These are phyloP conservation scores for Phytophthora sojae DNA, from an alignment of 352 stramenopile genomes.

Conservation along the genomic window DNA sequence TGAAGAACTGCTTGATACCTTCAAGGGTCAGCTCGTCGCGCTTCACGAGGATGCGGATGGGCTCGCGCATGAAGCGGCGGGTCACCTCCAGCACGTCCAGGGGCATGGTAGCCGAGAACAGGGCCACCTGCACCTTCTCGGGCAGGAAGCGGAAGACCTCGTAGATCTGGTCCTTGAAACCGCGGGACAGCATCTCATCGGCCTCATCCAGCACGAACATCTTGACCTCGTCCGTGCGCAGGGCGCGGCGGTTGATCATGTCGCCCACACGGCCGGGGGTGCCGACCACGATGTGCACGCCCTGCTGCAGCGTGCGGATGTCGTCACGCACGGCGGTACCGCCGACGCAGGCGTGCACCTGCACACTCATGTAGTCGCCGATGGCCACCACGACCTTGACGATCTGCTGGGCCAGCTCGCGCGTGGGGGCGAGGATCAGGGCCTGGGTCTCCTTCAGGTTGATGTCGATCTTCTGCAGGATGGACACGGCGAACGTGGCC, in stretches of 20 bases:
- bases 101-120: conserved; percentile 99
- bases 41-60: conserved; percentile 99
- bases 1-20: conserved; percentile 99
- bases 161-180: conserved; percentile 99
- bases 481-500: conserved; percentile 98
- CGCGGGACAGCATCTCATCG: conserved; percentile 99
- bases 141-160: conserved; percentile 99
- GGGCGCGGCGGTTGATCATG: conserved; percentile 98
- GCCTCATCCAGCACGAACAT: conserved; percentile 99
- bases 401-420: conserved; percentile 99
- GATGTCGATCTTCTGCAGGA: conserved; percentile 98
- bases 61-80: conserved; percentile 98
- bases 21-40: conserved; percentile 99
- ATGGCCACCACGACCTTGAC: conserved; percentile 97
- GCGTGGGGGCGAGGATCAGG: conserved; percentile 98
- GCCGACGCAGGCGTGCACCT: conserved; percentile 98
- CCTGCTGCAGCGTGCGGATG: conserved; percentile 97
- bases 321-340: conserved; percentile 98
- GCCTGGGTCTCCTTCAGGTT: conserved; percentile 97
- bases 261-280: conserved; percentile 99
- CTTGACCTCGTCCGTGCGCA: conserved; percentile 95
- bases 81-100: conserved; percentile 99
- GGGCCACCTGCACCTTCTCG: conserved; percentile 97
- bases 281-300: conserved; percentile 98
- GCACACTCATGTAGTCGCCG: conserved; percentile 96